phyloP scores from a whole-genome alignment of 345 rosid species.

The Populus deltoides region DNA sequence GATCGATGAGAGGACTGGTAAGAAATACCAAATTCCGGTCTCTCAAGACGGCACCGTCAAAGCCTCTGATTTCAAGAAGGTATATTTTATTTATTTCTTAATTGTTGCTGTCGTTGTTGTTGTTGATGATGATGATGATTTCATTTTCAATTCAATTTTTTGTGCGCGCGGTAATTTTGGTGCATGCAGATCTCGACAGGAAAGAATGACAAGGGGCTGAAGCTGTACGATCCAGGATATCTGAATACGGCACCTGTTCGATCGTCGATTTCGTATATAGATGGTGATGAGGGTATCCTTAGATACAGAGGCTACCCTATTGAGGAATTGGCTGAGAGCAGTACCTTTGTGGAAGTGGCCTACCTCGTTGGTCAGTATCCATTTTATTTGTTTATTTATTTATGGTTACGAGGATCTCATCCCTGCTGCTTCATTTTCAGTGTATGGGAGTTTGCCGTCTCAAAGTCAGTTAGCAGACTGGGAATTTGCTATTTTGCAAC shows the following conservation, averaged over 20 bases:
- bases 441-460: slow-evolving; percentile 87
- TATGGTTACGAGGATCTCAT: background rate
- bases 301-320: slow-evolving; percentile 84
- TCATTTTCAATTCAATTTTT: background rate
- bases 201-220: slow-evolving; percentile 73
- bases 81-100: background rate
- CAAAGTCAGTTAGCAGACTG: slow-evolving; percentile 80
- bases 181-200: slow-evolving; percentile 59
- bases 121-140: background rate
- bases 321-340: slow-evolving; percentile 76
- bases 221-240: slow-evolving; percentile 89
- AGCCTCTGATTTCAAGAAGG: slow-evolving; percentile 86
- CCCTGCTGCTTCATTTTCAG: slow-evolving; percentile 33
- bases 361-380: slow-evolving; percentile 57
- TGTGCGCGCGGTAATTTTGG: background rate
- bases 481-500: slow-evolving; percentile 91
- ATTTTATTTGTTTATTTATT: background rate
- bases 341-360: slow-evolving; percentile 71
- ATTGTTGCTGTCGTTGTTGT: background rate
- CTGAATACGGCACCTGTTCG: slow-evolving; percentile 91
- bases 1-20: slow-evolving; percentile 75
- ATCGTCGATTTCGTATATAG: slow-evolving; percentile 81
- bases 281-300: slow-evolving; percentile 89
- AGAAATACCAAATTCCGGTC: slow-evolving; percentile 54
- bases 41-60: slow-evolving; percentile 69